Percentiles rank a stretch among this genome's conserved stretches.
Evolutionary conservation across 2,329 filamentous ascomycete species (phyloP).

Genomic region (Ascochyta viciae-villosae): DNA sequence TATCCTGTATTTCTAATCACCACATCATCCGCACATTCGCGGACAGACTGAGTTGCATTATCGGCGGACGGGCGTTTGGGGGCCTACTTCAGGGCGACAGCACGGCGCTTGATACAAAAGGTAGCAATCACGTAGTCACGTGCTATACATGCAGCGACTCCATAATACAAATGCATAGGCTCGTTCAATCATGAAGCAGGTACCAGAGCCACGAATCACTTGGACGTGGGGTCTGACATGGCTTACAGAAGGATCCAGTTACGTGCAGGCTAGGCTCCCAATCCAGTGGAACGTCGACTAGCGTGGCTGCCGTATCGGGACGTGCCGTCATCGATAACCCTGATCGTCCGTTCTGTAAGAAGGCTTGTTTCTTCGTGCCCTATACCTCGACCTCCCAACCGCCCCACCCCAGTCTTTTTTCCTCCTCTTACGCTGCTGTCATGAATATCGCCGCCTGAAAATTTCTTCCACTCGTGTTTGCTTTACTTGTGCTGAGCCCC

Average conservation of each 20-base stretch:
- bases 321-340: conserved; percentile 22
- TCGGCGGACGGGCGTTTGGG: conserved; percentile 36
- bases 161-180: conserved; percentile 11
- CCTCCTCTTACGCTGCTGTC: background rate
- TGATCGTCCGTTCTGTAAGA: background rate
- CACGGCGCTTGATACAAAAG: conserved; percentile 26
- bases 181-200: background rate
- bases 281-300: conserved; percentile 8
- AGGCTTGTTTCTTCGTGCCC: conserved; percentile 3
- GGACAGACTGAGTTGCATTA: conserved; percentile 41
- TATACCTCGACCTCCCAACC: background rate
- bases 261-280: background rate
- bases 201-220: background rate
- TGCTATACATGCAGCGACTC: conserved; percentile 16
- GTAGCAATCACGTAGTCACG: conserved; percentile 21
- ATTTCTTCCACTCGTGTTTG: background rate
- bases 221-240: background rate
- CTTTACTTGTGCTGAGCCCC: background rate
- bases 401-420: conserved; percentile 1
- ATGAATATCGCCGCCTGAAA: conserved; percentile 11
- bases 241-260: background rate
- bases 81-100: conserved; percentile 6
- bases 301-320: conserved; percentile 12
- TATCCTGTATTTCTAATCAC: conserved; percentile 46
- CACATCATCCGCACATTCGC: conserved; percentile 28